These are phyloP conservation scores for Lentinula sp. DNA, from an alignment of 768 basidiomycete species.

Conservation along the genomic window DNA sequence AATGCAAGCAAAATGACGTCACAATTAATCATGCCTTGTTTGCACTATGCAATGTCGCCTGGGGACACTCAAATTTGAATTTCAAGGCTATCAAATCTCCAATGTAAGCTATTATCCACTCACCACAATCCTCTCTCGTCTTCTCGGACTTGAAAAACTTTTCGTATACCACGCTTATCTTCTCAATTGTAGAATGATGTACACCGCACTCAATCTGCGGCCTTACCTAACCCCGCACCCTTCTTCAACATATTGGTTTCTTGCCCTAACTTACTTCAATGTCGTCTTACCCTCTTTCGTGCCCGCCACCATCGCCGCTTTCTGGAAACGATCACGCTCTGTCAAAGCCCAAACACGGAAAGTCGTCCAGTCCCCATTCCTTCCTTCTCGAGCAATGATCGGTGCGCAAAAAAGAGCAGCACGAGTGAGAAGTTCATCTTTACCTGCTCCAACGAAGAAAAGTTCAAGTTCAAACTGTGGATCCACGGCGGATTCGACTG, in stretches of 20 bases:
- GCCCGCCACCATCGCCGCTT: constrained; percentile 25
- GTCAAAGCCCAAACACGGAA: constrained; percentile 47
- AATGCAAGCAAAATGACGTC: constrained; percentile 53
- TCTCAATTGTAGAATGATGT: constrained; percentile 46
- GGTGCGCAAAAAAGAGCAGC: constrained; percentile 44
- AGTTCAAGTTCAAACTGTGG: background rate
- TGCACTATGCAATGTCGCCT: constrained; percentile 53
- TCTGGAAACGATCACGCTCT: constrained; percentile 53
- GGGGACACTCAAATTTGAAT: constrained; percentile 29
- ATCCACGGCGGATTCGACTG: constrained; percentile 40
- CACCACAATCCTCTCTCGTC: too few species aligned
- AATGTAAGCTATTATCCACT: constrained; percentile 9
- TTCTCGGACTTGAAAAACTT: background rate
- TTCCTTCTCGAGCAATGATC: constrained; percentile 40
- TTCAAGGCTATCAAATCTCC: constrained; percentile 19
- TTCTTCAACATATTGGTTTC: constrained; percentile 50
- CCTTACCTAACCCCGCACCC: constrained; percentile 32
- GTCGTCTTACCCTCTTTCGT: constrained; percentile 58
- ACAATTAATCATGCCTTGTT: constrained; percentile 58
- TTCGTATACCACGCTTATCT: background rate
- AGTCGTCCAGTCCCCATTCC: constrained; percentile 43
- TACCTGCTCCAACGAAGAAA: background rate
- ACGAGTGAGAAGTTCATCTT: constrained; percentile 13
- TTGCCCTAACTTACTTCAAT: constrained; percentile 60
- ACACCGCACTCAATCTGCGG: constrained; percentile 63